Percentiles rank a stretch among this genome's conserved stretches.
phyloP scores from a whole-genome alignment of 345 rosid species.

The Diplotaxis tenuifolia region DNA sequence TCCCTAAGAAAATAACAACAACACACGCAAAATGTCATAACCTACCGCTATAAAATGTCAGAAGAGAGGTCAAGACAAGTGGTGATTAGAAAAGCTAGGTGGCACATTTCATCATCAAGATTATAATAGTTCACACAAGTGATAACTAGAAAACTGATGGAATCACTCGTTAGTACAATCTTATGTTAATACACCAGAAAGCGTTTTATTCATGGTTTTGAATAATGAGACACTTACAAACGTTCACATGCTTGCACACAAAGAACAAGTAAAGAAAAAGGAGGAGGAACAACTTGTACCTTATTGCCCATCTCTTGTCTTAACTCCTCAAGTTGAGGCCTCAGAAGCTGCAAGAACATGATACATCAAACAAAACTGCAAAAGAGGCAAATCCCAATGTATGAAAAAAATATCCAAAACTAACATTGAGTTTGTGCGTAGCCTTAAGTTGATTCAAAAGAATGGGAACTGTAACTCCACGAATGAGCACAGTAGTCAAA shows the following conservation, averaged over 20 bases:
- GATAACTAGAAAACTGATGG: not conserved
- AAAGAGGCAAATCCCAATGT: not conserved
- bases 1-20: conserved; percentile 23
- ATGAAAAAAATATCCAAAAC: conserved; percentile 3
- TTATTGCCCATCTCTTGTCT: conserved; percentile 36
- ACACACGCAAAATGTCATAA: not conserved
- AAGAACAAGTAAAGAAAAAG: conserved; percentile 10
- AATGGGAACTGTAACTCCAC: conserved; percentile 46
- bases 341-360: conserved; percentile 39
- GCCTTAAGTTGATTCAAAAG: conserved; percentile 47
- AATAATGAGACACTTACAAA: conserved; percentile 10
- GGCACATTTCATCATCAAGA: no score
- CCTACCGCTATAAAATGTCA: no score
- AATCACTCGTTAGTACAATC: not conserved
- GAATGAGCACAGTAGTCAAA: conserved; percentile 47
- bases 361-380: not conserved
- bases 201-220: not conserved
- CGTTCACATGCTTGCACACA: not conserved
- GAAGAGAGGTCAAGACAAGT: no score
- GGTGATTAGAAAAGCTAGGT: no score
- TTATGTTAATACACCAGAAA: not conserved
- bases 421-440: conserved; percentile 46
- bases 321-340: conserved; percentile 47
- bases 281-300: conserved; percentile 27
- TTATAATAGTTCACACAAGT: not conserved